Conservation (phyloP, 352 stramenopile species). For the Hyaloperonospora arabidopsidis region DNA sequence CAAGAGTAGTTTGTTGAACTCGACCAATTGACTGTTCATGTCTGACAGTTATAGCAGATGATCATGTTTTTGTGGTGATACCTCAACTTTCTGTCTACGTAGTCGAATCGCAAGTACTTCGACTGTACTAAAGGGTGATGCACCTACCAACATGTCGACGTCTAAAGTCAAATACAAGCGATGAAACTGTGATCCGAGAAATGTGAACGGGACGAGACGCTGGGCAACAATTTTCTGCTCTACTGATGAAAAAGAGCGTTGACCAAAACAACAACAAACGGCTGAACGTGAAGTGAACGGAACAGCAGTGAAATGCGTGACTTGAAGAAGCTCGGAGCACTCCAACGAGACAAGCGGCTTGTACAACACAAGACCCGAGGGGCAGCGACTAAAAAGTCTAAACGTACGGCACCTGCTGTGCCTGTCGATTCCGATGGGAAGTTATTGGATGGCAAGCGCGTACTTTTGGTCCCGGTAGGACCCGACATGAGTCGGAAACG, state of each 20-base stretch:
- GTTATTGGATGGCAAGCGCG: constrained; percentile 30
- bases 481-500: constrained; percentile 58
- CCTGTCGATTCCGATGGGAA: constrained; percentile 4
- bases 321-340: constrained; percentile 19
- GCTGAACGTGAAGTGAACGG: neutral
- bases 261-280: neutral
- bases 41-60: no score
- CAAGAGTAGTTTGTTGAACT: no score
- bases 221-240: constrained; percentile 1
- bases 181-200: constrained; percentile 8
- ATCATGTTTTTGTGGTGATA: no score
- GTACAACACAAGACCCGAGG: constrained; percentile 16
- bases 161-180: constrained; percentile 1
- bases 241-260: constrained; percentile 22
- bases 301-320: no score
- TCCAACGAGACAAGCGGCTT: constrained; percentile 21
- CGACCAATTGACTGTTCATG: no score
- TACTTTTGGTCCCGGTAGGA: constrained; percentile 52
- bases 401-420: constrained; percentile 2
- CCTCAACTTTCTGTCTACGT: constrained; percentile 22
- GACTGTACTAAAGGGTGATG: constrained; percentile 35
- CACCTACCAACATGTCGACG: constrained; percentile 13
- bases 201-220: constrained; percentile 16
- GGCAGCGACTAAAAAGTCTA: constrained; percentile 25
- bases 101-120: constrained; percentile 47